Percentiles rank a stretch among this genome's conserved stretches.
Conservation (phyloP, 306 rosid genomes). For the Pyrus pyrifolia region DNA sequence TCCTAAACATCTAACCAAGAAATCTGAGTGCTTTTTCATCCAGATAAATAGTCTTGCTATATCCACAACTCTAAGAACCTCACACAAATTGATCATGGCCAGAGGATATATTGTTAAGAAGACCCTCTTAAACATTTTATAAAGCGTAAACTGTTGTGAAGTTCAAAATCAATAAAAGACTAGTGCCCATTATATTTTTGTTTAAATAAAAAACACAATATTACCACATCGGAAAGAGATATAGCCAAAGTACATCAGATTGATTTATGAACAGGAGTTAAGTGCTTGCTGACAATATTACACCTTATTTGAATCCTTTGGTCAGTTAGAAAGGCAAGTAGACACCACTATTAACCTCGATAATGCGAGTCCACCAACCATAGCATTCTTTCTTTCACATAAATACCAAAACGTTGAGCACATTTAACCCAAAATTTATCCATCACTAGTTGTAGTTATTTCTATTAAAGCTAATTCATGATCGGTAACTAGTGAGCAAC, state of each 20-base stretch:
- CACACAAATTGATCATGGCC: neutral
- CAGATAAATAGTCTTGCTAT: neutral
- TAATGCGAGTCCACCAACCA: neutral
- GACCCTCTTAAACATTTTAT: too few relatives aligned
- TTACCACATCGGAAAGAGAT: neutral
- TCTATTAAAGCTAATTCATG: neutral
- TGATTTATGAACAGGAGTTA: neutral
- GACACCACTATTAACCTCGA: neutral
- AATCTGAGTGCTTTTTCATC: slow-evolving; percentile 11
- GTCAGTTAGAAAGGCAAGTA: neutral
- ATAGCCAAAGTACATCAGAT: neutral
- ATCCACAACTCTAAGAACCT: neutral
- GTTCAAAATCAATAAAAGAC: neutral
- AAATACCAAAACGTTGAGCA: neutral
- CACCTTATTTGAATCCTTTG: neutral
- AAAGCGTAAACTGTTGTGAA: neutral
- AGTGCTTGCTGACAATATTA: neutral
- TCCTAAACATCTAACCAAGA: slow-evolving; percentile 15
- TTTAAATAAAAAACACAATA: neutral
- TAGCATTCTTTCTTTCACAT: neutral
- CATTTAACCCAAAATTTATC: neutral
- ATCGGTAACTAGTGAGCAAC: neutral
- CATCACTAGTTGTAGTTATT: neutral
- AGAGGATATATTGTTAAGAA: neutral
- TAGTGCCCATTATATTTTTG: neutral